These are phyloP conservation scores for Tolypocladium guangdongense DNA, from an alignment of 2,329 filamentous ascomycete species.

Conservation along the genomic window DNA sequence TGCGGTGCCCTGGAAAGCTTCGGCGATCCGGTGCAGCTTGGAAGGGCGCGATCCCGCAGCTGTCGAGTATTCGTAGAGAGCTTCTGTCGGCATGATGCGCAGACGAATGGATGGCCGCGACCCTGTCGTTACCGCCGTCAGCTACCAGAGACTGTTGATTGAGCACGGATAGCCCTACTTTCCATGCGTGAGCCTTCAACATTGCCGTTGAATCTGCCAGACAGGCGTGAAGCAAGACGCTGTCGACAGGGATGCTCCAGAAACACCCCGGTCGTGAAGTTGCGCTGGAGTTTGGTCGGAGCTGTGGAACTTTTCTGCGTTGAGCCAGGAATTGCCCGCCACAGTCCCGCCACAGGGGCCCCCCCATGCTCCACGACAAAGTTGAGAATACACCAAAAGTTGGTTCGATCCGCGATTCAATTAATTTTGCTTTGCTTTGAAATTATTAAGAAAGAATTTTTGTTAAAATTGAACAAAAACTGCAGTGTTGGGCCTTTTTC, in stretches of 20 bases:
- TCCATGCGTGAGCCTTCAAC: conserved; percentile 31
- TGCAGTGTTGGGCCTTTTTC: not conserved
- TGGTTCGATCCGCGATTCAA: not conserved
- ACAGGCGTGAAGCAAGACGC: not conserved
- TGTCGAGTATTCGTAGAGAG: conserved; percentile 10
- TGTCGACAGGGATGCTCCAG: not conserved
- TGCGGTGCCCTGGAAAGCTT: not conserved
- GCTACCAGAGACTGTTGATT: not conserved
- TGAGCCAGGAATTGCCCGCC: not conserved
- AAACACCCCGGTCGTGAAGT: not conserved
- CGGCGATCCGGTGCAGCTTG: not conserved
- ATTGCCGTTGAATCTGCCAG: conserved; percentile 18
- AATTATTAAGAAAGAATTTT: not conserved
- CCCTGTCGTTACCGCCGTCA: conserved; percentile 12
- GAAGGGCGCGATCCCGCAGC: not conserved
- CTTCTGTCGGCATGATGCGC: conserved; percentile 26
- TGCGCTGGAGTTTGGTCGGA: not conserved
- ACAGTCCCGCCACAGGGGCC: not conserved
- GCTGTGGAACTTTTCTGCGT: not conserved
- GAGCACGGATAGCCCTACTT: conserved; percentile 17
- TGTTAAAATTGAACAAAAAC: not conserved
- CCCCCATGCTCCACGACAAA: not conserved
- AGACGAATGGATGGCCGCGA: conserved; percentile 28
- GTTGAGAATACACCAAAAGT: not conserved
- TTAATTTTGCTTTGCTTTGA: not conserved